Evolutionary conservation across 1,139 yeast genomes (phyloP).

Genomic region (Magnusiomyces ingens): DNA sequence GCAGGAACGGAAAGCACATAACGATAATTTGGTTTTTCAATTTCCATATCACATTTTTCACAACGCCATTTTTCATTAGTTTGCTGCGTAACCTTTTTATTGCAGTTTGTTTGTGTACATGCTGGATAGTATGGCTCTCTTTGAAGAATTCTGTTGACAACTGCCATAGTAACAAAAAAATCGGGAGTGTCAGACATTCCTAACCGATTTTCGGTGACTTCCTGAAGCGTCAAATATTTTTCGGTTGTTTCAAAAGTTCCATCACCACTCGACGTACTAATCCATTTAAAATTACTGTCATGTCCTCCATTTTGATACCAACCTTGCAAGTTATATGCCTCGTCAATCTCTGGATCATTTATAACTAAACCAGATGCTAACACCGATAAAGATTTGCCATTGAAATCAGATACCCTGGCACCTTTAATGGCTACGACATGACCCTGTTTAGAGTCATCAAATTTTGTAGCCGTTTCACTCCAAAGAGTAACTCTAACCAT

Average conservation of each 20-base stretch:
- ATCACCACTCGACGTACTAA: not conserved
- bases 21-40: constrained; percentile 65
- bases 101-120: constrained; percentile 68
- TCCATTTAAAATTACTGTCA: constrained; percentile 16
- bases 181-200: constrained; percentile 69
- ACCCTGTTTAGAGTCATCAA: constrained; percentile 58
- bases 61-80: constrained; percentile 76
- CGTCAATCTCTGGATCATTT: constrained; percentile 82
- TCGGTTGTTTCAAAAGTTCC: constrained; percentile 28
- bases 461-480: constrained; percentile 81
- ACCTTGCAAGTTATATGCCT: constrained; percentile 81
- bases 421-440: constrained; percentile 90
- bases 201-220: constrained; percentile 61
- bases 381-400: constrained; percentile 78
- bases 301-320: constrained; percentile 88
- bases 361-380: constrained; percentile 70
- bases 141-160: constrained; percentile 49
- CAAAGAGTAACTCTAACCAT: constrained; percentile 80
- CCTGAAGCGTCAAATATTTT: constrained; percentile 47
- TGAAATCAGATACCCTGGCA: constrained; percentile 81
- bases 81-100: constrained; percentile 71
- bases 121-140: constrained; percentile 84
- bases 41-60: constrained; percentile 75
- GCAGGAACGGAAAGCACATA: constrained; percentile 68
- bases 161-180: constrained; percentile 67